Base-by-base conservation (phyloP, 768 basidiomycete genomes). In the Pleurotus salmoneostramineus region DNA sequence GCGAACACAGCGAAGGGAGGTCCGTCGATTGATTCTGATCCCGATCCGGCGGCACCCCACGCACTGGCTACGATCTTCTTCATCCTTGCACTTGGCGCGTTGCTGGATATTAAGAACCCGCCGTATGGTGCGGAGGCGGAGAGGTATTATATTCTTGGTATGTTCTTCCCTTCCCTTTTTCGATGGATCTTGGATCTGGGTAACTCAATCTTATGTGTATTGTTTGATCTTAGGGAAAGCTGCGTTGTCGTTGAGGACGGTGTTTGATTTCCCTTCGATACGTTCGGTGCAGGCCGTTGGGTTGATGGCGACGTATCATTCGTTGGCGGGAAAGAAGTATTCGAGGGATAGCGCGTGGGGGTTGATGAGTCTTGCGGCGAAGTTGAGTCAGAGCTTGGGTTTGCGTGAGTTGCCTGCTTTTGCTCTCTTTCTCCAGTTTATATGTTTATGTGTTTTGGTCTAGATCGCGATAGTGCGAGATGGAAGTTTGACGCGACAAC, bases 41-140 rank as follows among this genome's bases (percentile, higher is more conserved):
- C 15, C 15, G 56, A 59, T 40, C 52, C 52, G n/a, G 14, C 52
- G 6, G 52, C 66, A 31, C 72, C 80, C 1, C 88, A 85, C 65
- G 73, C 75, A 6, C 74, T 87, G 27, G 79, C 83, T 0, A 75
- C 78, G 35, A 58, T 83, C 31, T 87, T 75, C 68, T 84, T 87
- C 67, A 62, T 85, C 17, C 77, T 88, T 45, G 83, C 85, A 1
- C 75, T 87, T 7, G 85, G 85, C 1, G 82, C 81, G 5, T 69
- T 87, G n/a, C 70, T 87, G 42, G 85, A 87, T 60, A 66, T 83
- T 27, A 70, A 72, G 31, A 69, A 78, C 4, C 61, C 72, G 3
- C 77, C 84, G 0, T 87, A 81, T 58, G 83, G 78, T 27, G 66
- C 81, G 10, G 83, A 87, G 56, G 84, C 85, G 0, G 83, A 87